Percentiles rank a stretch among this genome's conserved stretches.
Evolutionary conservation across 1,139 yeast species (phyloP).

Genomic region (Diutina rugosa): DNA sequence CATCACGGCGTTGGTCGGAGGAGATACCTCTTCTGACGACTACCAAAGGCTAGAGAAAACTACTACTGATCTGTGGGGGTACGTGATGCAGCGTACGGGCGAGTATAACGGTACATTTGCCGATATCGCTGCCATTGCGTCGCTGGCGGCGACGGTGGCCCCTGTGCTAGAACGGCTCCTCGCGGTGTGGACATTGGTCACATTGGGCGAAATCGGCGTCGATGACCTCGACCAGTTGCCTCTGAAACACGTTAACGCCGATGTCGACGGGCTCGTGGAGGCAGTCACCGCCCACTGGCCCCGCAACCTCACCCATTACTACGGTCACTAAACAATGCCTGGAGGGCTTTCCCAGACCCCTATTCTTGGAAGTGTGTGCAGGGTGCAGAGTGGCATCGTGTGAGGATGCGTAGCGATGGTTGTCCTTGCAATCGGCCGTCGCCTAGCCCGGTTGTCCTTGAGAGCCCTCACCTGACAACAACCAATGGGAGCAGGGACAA

Average conservation of each 20-base stretch:
- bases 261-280: neutral
- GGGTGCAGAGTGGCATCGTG: neutral
- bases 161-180: neutral
- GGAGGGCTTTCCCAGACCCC: neutral
- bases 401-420: neutral
- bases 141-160: neutral
- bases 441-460: too few relatives aligned
- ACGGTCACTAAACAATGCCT: neutral
- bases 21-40: neutral
- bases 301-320: neutral
- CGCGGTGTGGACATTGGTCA: neutral
- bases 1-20: slow-evolving; percentile 3
- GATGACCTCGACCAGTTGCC: neutral
- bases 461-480: too few relatives aligned
- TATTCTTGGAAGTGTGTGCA: neutral
- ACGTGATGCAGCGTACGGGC: neutral
- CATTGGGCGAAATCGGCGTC: neutral
- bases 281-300: neutral
- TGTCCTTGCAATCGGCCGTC: neutral
- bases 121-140: neutral
- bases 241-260: neutral
- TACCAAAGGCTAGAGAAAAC: neutral
- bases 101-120: neutral
- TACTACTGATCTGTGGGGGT: neutral
- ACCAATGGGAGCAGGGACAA: too few relatives aligned